These are phyloP conservation scores for Candida vaughaniae DNA, from an alignment of 805 yeast species.

Conservation along the genomic window DNA sequence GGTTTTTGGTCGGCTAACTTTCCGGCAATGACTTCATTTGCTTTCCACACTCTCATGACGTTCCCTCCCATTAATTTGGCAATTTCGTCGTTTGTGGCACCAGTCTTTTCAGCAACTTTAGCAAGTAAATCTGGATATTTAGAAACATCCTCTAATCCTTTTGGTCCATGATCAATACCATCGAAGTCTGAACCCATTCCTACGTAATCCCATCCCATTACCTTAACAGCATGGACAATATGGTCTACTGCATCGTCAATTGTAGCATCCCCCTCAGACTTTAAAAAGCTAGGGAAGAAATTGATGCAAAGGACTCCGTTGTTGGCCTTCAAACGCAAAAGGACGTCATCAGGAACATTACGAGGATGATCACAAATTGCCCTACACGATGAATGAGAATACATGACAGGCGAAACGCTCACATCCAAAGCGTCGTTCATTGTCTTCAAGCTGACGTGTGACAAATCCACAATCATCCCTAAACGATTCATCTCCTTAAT, in stretches of 20 bases:
- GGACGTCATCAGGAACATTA: constrained; percentile 50
- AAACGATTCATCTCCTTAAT: constrained; percentile 50
- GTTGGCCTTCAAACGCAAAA: constrained; percentile 35
- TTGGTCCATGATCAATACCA: constrained; percentile 49
- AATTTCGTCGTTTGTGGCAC: constrained; percentile 47
- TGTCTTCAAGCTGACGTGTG: constrained; percentile 49
- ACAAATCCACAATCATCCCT: constrained; percentile 53
- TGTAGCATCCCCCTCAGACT: constrained; percentile 25
- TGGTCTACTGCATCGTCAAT: constrained; percentile 50
- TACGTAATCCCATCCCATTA: constrained; percentile 52
- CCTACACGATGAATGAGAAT: constrained; percentile 49
- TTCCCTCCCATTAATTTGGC: constrained; percentile 46
- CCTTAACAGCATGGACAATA: constrained; percentile 39
- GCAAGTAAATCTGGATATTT: constrained; percentile 50
- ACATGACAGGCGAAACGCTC: constrained; percentile 47
- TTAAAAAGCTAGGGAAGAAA: constrained; percentile 43
- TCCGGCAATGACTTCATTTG: constrained; percentile 25
- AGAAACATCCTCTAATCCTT: constrained; percentile 54
- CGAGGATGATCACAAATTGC: constrained; percentile 40
- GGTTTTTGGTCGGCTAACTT: constrained; percentile 23
- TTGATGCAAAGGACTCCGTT: constrained; percentile 50
- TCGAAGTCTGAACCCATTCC: constrained; percentile 55
- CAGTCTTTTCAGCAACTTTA: constrained; percentile 24
- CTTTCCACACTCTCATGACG: constrained; percentile 48
- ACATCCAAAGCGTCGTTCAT: constrained; percentile 44